These are phyloP conservation scores for Terfezia claveryi DNA, from an alignment of 495 filamentous ascomycete species.

Conservation along the genomic window DNA sequence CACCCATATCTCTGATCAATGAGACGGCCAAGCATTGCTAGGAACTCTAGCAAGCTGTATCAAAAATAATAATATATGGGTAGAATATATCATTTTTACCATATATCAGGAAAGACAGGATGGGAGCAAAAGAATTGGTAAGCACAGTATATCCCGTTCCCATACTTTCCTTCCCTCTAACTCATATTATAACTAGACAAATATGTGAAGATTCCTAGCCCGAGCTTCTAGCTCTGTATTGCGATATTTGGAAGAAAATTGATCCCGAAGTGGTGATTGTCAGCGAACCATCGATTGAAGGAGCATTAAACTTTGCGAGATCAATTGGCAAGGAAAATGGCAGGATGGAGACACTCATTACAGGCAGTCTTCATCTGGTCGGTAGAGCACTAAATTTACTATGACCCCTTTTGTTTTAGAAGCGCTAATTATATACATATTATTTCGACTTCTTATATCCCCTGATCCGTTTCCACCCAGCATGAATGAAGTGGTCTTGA, in stretches of 20 bases:
- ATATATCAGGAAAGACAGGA: slow-evolving; percentile 6
- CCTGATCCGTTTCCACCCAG: no score
- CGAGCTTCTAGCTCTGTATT: slow-evolving; percentile 17
- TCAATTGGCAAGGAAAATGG: slow-evolving; percentile 5
- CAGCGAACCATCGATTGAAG: slow-evolving; percentile 4
- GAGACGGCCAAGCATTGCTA: no score
- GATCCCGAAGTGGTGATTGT: slow-evolving; percentile 13
- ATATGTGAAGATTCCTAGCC: slow-evolving; percentile 8
- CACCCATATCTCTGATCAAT: no score
- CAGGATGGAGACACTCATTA: slow-evolving; percentile 30
- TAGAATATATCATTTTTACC: slow-evolving; percentile 16
- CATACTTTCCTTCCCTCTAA: no score
- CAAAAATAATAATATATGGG: not conserved
- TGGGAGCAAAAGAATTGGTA: not conserved
- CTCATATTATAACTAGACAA: slow-evolving; percentile 10
- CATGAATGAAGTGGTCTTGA: no score
- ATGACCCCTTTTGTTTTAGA: not conserved
- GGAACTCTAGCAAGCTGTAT: no score
- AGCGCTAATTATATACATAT: no score
- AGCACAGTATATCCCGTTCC: not conserved
- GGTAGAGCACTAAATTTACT: slow-evolving; percentile 31
- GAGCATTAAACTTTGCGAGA: slow-evolving; percentile 6
- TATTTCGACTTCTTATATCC: no score
- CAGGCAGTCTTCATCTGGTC: slow-evolving; percentile 40
- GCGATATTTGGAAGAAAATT: slow-evolving; percentile 13